Percentiles rank a stretch among this genome's conserved stretches.
These are phyloP conservation scores for Nigrograna mackinnonii DNA, from an alignment of 2,329 filamentous ascomycete genomes.

Conservation along the genomic window DNA sequence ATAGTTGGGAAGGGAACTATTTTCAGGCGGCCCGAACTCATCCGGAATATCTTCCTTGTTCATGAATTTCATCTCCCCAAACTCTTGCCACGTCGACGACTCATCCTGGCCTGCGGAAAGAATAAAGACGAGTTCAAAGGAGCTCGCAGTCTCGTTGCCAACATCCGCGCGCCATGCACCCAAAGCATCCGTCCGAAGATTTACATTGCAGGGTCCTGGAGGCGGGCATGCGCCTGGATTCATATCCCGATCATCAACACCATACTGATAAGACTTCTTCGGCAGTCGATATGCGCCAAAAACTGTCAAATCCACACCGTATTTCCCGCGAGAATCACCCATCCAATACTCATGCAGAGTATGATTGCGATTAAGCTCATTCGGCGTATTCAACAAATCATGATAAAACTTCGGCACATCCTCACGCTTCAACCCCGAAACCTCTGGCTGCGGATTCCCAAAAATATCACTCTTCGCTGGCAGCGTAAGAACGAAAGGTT, in stretches of 20 bases:
- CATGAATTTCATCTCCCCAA: conserved; percentile 58
- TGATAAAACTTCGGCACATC: conserved; percentile 56
- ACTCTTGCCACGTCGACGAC: conserved; percentile 61
- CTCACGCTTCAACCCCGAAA: conserved; percentile 46
- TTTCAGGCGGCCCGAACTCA: conserved; percentile 54
- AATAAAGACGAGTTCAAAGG: conserved; percentile 58
- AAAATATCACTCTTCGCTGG: conserved; percentile 53
- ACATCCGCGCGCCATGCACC: conserved; percentile 56
- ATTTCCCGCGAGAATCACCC: conserved; percentile 58
- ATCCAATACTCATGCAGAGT: conserved; percentile 63
- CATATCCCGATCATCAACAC: conserved; percentile 51
- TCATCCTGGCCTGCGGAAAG: conserved; percentile 60
- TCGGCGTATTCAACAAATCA: conserved; percentile 55
- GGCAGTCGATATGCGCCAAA: conserved; percentile 59
- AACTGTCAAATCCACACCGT: conserved; percentile 57
- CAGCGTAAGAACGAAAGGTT: conserved; percentile 54
- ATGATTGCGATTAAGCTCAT: conserved; percentile 54
- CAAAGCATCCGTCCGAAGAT: conserved; percentile 55
- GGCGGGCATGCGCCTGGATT: conserved; percentile 54
- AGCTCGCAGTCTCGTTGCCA: conserved; percentile 52
- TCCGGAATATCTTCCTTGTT: conserved; percentile 53
- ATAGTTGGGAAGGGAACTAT: conserved; percentile 48
- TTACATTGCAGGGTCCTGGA: conserved; percentile 46
- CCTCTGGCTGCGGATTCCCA: conserved; percentile 52
- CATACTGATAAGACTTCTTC: conserved; percentile 53